Percentiles rank a stretch among this genome's conserved stretches.
These are phyloP conservation scores for Saccharomycopsis sp. DNA, from an alignment of 805 yeast species.

Conservation along the genomic window DNA sequence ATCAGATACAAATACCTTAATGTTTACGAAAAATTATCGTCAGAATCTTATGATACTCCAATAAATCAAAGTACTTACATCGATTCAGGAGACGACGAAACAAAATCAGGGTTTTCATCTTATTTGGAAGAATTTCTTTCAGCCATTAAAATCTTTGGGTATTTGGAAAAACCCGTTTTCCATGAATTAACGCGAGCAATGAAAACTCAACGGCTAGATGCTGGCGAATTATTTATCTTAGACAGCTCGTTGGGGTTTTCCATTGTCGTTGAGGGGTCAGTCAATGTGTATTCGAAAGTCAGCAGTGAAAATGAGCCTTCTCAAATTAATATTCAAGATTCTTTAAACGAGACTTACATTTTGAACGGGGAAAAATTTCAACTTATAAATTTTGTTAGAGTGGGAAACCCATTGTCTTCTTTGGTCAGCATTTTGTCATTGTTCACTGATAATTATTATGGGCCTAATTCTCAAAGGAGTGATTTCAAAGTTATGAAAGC, in stretches of 20 bases:
- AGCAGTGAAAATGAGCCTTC: constrained; percentile 7
- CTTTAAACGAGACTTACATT: constrained; percentile 35
- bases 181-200: constrained; percentile 88
- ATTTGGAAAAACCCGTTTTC: constrained; percentile 81
- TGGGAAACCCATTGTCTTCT: constrained; percentile 82
- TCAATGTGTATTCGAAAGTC: constrained; percentile 66
- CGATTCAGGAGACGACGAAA: constrained; percentile 26
- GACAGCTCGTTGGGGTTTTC: constrained; percentile 80
- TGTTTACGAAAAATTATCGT: constrained; percentile 13
- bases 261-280: constrained; percentile 85
- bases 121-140: constrained; percentile 84
- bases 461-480: too few relatives aligned
- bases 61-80: constrained; percentile 6
- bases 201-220: constrained; percentile 77
- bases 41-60: constrained; percentile 8
- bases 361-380: constrained; percentile 62
- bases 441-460: constrained; percentile 42
- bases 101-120: constrained; percentile 44
- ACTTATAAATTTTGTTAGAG: constrained; percentile 68
- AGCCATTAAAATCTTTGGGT: constrained; percentile 92
- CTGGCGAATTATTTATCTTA: constrained; percentile 67
- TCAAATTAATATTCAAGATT: constrained; percentile 29
- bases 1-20: constrained; percentile 18
- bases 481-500: constrained; percentile 4
- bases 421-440: constrained; percentile 72